Base-by-base conservation (phyloP, 305 asterid genomes). In the Coffea humblotiana region DNA sequence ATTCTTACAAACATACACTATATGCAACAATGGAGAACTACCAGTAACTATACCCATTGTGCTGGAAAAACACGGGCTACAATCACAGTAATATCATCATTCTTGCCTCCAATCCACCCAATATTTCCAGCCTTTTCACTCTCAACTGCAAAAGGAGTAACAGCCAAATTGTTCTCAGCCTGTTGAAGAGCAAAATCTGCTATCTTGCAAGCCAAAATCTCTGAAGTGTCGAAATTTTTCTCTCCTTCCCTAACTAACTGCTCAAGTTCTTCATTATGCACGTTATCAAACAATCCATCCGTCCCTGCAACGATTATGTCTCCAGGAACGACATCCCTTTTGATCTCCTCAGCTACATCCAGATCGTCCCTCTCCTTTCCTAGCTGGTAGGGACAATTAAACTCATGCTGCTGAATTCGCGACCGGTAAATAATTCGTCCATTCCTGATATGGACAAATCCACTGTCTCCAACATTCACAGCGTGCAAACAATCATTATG, bases 401-500 rank as follows among this genome's bases (percentile, higher is more conserved):
- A 86, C 1, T 21, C 1, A 7, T 25, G 61, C 65, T 81, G 87
- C 76, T 81, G 87, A 14, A 54, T 27, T 14, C 67, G 76, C 5
- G 89, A 82, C 19, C 45, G 40, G 77, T 77, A 87, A 2, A 80
- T 52, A 2, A 75, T 66, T 21, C 18, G 2, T 4, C 83, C 88
- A 0, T 48, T 68, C 12, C 85, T 77, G 21, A 86, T 48, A 48
- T 82, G 78, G 13, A 72, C n/a, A 45, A 86, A 86, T 8, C 88
- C 81, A 71, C 86, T 84, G 80, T 86, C 89, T 43, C 89, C 89
- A 0, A 84, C 72, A 61, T 84, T 86, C 3, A 75, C 82, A 19
- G 83, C 86, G 4, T 61, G 35, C 40, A 86, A 49, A 49, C 25
- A 29, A 48, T 73, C 54, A 25, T 79, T 70, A 15, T 54, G 29